phyloP scores from a whole-genome alignment of 2,329 filamentous ascomycete species.

The Fusarium hostae region DNA sequence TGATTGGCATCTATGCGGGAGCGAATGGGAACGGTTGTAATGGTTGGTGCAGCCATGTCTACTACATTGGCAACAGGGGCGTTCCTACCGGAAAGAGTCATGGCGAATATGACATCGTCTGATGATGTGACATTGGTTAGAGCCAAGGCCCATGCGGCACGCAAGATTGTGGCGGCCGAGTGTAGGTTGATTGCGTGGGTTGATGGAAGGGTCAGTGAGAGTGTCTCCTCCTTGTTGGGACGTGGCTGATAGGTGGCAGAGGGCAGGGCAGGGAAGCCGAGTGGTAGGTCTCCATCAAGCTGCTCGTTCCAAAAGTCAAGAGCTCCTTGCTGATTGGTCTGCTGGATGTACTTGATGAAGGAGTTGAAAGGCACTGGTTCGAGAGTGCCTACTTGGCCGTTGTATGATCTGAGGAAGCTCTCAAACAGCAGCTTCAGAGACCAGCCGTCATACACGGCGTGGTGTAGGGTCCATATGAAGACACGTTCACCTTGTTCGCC shows the following conservation, averaged over 20 bases:
- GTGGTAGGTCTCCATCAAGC: conserved; percentile 6
- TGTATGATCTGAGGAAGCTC: conserved; percentile 4
- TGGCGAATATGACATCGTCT: conserved; percentile 9
- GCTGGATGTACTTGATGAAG: conserved; percentile 7
- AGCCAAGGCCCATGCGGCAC: conserved; percentile 5
- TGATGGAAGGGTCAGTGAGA: conserved; percentile 4
- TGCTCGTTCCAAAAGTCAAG: conserved; percentile 5
- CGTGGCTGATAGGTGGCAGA: conserved; percentile 10
- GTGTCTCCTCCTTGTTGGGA: conserved; percentile 2
- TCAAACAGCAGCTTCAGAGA: conserved; percentile 9
- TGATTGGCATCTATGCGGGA: conserved; percentile 1
- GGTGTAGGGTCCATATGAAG: conserved; percentile 8
- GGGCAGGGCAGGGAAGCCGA: conserved; percentile 6
- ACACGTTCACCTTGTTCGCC: neutral
- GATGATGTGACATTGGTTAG: conserved; percentile 5
- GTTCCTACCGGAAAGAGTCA: conserved; percentile 9
- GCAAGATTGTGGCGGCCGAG: conserved; percentile 6
- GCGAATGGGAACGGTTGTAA: conserved; percentile 7
- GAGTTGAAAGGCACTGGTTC: conserved; percentile 3
- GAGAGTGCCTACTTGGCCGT: conserved; percentile 5
- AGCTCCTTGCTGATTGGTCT: conserved; percentile 2
- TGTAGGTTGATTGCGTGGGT: neutral
- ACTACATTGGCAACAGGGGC: conserved; percentile 9
- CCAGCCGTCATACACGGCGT: conserved; percentile 6
- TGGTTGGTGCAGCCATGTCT: conserved; percentile 8